Evolutionary conservation across 148 eudicot genomes (phyloP).

Genomic region (Chenopodium album): DNA sequence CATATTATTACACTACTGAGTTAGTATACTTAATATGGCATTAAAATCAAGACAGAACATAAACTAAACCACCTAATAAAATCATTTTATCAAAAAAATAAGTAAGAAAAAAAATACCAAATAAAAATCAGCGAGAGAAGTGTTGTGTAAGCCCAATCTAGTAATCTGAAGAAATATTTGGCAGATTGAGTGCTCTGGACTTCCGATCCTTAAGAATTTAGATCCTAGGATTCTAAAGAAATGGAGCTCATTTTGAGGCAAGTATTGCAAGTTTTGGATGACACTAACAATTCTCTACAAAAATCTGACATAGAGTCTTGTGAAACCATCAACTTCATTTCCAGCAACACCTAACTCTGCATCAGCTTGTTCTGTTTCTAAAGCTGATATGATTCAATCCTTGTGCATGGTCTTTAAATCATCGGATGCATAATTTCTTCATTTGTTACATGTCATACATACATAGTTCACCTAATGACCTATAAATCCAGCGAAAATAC

Average conservation of each 20-base stretch:
- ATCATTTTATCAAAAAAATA: too few relatives aligned
- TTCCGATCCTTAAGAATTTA: conserved; percentile 6
- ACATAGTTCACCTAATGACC: background rate
- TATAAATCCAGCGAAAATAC: background rate
- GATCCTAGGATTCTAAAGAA: conserved; percentile 14
- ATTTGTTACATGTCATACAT: background rate
- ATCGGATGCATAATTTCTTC: background rate
- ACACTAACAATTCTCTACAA: background rate
- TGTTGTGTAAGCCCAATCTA: too few relatives aligned
- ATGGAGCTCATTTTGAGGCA: conserved; percentile 13
- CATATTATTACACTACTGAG: too few relatives aligned
- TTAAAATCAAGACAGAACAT: too few relatives aligned
- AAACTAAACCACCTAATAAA: too few relatives aligned
- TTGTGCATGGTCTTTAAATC: conserved; percentile 1
- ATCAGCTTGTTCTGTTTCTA: background rate
- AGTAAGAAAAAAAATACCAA: too few relatives aligned
- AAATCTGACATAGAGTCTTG: background rate
- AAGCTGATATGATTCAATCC: background rate
- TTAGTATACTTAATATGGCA: too few relatives aligned
- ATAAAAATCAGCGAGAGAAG: too few relatives aligned
- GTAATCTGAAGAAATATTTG: conserved; percentile 27
- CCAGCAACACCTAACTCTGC: background rate
- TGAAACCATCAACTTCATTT: background rate
- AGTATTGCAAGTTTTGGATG: conserved; percentile 4
- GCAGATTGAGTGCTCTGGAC: conserved; percentile 22